Base-by-base conservation (phyloP, 1,284 basidiomycete species). In the Microbotryomycetes sp. region DNA sequence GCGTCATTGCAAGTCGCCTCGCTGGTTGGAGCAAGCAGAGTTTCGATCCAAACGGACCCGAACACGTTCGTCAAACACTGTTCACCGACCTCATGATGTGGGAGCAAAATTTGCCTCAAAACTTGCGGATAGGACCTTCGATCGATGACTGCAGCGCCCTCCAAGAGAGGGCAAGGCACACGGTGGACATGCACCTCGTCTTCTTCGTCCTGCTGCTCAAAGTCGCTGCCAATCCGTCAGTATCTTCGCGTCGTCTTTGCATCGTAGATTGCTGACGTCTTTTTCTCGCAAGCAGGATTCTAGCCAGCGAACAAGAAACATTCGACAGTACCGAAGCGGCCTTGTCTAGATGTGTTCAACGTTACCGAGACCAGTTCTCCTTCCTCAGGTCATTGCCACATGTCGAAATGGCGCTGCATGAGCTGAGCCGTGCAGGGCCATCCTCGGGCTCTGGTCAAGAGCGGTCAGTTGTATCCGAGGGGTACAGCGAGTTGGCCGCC, bases 131-230 rank as follows among this genome's bases (percentile, higher is more conserved):
- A 3, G 59, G 61, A 1, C 56, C 52, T 1, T 31, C 28, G 25
- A 6, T 4, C 16, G 45, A 59, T 0, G 50, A 49, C 1, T 57
- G 59, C 6, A 61, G 60, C 14, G 5, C 29, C 25, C 7, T 66
- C 3, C 32, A 51, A 2, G 56, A 68, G 42, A 25, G 64, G 7
- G 49, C 61, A 49, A 45, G 61, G 29, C 58, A 58, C 58, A 57
- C 49, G 5, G 57, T 68, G 25, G 64, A 65, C 56, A 59, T 68
- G 66, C 61, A 63, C 16, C 26, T 68, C 23, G 19, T 63, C 6
- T 42, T 54, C 2, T 55, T 46, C 7, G 36, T 57, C 2, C 22
- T 68, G 25, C 55, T 57, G 19, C 47, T 59, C 31, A 54, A 54
- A 36, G 47, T 67, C 4, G n/a, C n/a, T n/a, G n/a, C n/a, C n/a